Percentiles rank a stretch among this genome's conserved stretches.
Evolutionary conservation across 2,329 filamentous ascomycete genomes (phyloP).

Genomic region (Beauveria rudraprayagi): DNA sequence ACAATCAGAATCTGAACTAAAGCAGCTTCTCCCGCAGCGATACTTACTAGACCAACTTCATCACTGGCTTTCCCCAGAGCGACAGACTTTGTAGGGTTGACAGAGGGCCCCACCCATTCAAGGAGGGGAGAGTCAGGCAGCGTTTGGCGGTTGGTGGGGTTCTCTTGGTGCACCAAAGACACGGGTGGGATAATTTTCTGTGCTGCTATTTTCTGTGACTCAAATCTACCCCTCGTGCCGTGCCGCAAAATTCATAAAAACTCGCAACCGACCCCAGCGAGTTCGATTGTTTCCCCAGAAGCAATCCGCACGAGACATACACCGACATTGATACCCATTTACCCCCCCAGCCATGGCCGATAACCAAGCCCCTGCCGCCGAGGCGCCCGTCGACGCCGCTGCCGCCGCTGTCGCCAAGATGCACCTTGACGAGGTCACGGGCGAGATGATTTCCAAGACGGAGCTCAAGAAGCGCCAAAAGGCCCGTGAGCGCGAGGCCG

Average conservation of each 20-base stretch:
- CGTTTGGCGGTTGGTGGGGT: conserved; percentile 1
- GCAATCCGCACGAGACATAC: background rate
- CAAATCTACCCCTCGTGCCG: conserved; percentile 7
- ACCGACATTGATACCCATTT: background rate
- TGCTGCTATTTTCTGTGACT: conserved; percentile 5
- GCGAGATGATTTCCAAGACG: conserved; percentile 76
- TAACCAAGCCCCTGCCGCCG: conserved; percentile 21
- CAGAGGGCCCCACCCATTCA: background rate
- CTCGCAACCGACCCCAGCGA: background rate
- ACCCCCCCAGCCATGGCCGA: conserved; percentile 25
- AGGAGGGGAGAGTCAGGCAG: conserved; percentile 7
- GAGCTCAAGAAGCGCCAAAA: conserved; percentile 95
- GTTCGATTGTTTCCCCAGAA: background rate
- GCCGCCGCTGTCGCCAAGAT: conserved; percentile 60
- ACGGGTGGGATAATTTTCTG: conserved; percentile 8
- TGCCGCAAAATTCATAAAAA: background rate
- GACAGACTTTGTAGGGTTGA: conserved; percentile 2
- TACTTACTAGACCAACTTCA: background rate
- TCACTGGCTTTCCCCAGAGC: background rate
- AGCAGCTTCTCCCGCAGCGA: background rate
- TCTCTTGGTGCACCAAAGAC: background rate
- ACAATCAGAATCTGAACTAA: background rate
- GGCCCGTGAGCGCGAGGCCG: conserved; percentile 75
- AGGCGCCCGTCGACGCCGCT: conserved; percentile 38
- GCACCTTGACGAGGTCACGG: conserved; percentile 85